phyloP scores from a whole-genome alignment of 192 early-diverging fungal species.

The Lunasporangiospora selenospora region DNA sequence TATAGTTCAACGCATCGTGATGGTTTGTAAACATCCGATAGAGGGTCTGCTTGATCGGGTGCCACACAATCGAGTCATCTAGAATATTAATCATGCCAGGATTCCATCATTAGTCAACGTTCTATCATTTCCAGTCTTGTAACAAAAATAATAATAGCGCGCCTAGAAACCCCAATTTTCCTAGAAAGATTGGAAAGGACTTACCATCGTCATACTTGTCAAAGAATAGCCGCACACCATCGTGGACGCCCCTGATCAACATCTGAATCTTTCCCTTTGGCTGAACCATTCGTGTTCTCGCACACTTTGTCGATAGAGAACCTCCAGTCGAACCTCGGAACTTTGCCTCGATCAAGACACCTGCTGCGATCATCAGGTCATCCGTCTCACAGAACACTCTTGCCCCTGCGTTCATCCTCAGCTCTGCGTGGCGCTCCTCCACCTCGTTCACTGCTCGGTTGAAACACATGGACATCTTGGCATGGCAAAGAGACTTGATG shows the following conservation, averaged over 20 bases:
- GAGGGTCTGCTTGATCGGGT: slow-evolving; percentile 28
- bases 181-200: not conserved
- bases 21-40: slow-evolving; percentile 38
- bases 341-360: slow-evolving; percentile 35
- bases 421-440: slow-evolving; percentile 10
- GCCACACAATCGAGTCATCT: slow-evolving; percentile 21
- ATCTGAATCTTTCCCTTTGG: slow-evolving; percentile 47
- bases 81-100: not conserved
- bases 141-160: not conserved
- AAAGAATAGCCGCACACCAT: slow-evolving; percentile 35
- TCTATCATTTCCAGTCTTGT: not conserved
- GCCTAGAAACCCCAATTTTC: not conserved
- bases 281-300: slow-evolving; percentile 14
- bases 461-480: slow-evolving; percentile 24
- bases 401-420: slow-evolving; percentile 17
- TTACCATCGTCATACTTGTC: slow-evolving; percentile 25
- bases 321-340: slow-evolving; percentile 24
- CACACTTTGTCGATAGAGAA: slow-evolving; percentile 27
- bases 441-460: slow-evolving; percentile 20
- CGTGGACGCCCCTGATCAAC: slow-evolving; percentile 26
- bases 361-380: slow-evolving; percentile 36
- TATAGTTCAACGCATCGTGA: slow-evolving; percentile 20
- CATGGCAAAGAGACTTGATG: slow-evolving; percentile 16
- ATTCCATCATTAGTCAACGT: not conserved
- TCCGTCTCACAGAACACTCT: slow-evolving; percentile 18